Base-by-base conservation (phyloP, 2,329 filamentous ascomycete species). In the Cordyceps militaris region DNA sequence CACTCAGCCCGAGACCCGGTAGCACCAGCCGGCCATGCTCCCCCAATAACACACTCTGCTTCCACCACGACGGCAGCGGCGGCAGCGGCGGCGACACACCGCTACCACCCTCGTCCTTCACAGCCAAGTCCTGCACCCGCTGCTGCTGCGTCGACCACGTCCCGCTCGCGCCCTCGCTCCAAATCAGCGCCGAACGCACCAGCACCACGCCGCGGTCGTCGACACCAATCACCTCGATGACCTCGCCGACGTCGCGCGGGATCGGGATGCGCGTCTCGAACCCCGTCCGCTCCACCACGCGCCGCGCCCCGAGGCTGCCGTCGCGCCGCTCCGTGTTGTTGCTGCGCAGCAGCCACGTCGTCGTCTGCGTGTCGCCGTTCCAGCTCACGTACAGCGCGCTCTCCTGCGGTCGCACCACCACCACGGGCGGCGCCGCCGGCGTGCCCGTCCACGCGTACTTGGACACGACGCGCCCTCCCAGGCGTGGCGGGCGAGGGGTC, bases 341-440 rank as follows among this genome's bases (percentile, higher is more conserved):
- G 4, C 62, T 63, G 1, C 62, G 64, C 58, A 19, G 82, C 70
- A 24, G 69, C 82, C 81, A 80, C 4, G 57, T 42, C 3, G 63
- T 67, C 0, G 74, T 76, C 63, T 76, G 73, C 0, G 76, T 80
- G 49, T 77, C 76, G 4, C 78, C 78, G 58, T 80, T 80, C 78
- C 78, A 81, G 4, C 76, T 81, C 2, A 82, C 79, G 65, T 79
- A 84, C 47, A 63, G 57, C 5, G 66, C 66, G 1, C 63, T 61
- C 2, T 58, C 58, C 1, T 60, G 61, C 9, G 36, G 36, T 8
- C 43, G 61, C 26, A 40, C 63, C 5, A 63, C 66, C 26, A 68
- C 74, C 30, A 72, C 75, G 43, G 69, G 70, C 26, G 10, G 14
- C n/a, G 47, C 26, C 38, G 28, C 19, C 1, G 78, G 78, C 14